phyloP scores from a whole-genome alignment of 768 basidiomycete species.

The Pleurotus eryngii region DNA sequence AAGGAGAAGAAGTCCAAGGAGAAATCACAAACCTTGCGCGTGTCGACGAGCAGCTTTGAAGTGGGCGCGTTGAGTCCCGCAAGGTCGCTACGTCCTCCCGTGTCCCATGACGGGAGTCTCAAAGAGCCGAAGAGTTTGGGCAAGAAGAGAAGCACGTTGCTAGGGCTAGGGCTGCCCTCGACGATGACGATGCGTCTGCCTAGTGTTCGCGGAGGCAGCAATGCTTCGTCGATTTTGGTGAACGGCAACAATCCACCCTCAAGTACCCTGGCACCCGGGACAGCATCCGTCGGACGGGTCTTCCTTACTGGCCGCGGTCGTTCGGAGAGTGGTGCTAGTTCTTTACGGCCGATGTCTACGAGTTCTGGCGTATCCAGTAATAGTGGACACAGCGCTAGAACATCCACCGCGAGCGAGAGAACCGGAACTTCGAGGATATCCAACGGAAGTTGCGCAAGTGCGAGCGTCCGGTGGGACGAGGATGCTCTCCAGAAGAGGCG shows the following conservation, averaged over 20 bases:
- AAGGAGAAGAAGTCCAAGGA: conserved; percentile 28
- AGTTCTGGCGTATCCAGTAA: conserved; percentile 36
- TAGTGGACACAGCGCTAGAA: conserved; percentile 1
- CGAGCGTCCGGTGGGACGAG: conserved; percentile 52
- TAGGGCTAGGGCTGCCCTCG: conserved; percentile 62
- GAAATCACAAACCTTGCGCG: conserved; percentile 33
- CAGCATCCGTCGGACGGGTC: conserved; percentile 34
- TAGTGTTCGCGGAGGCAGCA: conserved; percentile 35
- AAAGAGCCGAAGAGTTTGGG: conserved; percentile 35
- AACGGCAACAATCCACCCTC: conserved; percentile 3
- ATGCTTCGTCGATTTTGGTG: conserved; percentile 27
- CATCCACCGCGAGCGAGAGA: background rate
- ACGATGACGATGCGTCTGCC: conserved; percentile 42
- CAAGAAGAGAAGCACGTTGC: conserved; percentile 58
- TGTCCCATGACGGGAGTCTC: conserved; percentile 19
- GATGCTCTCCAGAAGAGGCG: conserved; percentile 43
- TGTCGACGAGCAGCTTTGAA: conserved; percentile 67
- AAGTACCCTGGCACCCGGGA: conserved; percentile 14
- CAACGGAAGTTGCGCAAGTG: conserved; percentile 37
- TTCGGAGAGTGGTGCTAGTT: conserved; percentile 22
- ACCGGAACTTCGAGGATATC: conserved; percentile 28
- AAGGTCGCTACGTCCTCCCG: conserved; percentile 3
- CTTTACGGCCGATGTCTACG: conserved; percentile 45
- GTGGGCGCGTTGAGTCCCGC: conserved; percentile 48
- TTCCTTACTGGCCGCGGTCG: conserved; percentile 8